Evolutionary conservation across 139 green algal genomes (phyloP), one percentile per base, ranked within the genome.

Genomic region (Closterium sp.): DNA sequence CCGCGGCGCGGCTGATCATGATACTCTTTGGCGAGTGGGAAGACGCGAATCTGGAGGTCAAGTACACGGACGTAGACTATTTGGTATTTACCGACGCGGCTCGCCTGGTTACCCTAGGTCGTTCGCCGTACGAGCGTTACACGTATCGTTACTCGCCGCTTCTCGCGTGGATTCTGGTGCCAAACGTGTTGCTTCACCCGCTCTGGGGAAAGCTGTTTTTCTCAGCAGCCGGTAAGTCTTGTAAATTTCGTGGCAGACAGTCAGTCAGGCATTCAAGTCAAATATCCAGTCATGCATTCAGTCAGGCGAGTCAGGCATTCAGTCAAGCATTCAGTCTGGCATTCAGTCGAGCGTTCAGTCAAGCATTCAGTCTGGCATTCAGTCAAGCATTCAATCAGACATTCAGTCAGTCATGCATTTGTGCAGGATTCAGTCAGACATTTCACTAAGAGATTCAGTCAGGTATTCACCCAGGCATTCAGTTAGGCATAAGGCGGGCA

Each of bases 51-150:
- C 30, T 91, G 7, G 28, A 34, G 31, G 91, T 91, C 7, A 91
- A 91, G 55, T 99, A 98, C 93, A 99, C 97, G 0, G 97, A 99
- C 88, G 97, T 99, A 16, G 97, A 99, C 91, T 99, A 98, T 87
- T 69, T 91, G 16, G 96, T 98, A 12, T 95, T 95, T 91, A 96
- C 89, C n/a, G 96, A 97, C 91, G 97, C 95, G 21, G 95, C 96
- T 0, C 34, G 86, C 0, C 94, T 93, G 34, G 92, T 97, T 0
- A 55, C 93, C 0, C 28, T 90, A 32, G 95, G 95, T 1, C 66
- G 84, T 33, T 97, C 95, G 12, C 95, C 96, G 2, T 93, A 64
- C 1, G 30, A 64, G 28, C 87, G 91, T n/a, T 43, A 66, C n/a
- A 93, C 91, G 2, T 98, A 97, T 88, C 93, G 98, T 7, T 99